Base-by-base conservation (phyloP, 768 basidiomycete genomes). In the Hydnum rufescens region DNA sequence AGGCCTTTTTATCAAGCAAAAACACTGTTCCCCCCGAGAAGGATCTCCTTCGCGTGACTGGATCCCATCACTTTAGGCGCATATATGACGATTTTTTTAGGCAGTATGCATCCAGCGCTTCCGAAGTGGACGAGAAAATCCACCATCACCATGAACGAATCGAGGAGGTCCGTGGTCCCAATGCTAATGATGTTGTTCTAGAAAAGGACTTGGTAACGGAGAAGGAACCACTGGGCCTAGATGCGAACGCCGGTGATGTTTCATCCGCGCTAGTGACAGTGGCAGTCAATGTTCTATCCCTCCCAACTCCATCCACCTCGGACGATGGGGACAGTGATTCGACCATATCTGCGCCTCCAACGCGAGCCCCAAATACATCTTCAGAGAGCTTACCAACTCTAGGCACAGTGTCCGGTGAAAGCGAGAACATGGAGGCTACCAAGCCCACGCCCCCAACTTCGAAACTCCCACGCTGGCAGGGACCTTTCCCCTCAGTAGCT, bases 291-390 rank as follows among this genome's bases (percentile, higher is more conserved):
- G 13, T 39, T 13, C n/a, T n/a, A n/a, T 39, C 34, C 8, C 34
- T 39, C 19, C 34, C 34, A 8, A 8, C 34, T 39, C 8, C 8
- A 8, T 8, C 8, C 8, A 8, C 34, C 8, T 39, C 34, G 8
- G 44, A 47, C 13, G 85, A 82, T 57, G 68, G 73, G 2, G 86
- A 86, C 42, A 87, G 81, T 58, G 86, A 89, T 60, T 86, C 83
- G 16, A 89, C 86, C 1, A 86, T 89, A 49, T 83, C 77, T 22
- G 82, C 77, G 2, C 43, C 36, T 44, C 26, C 4, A 32, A 50
- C 26, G 32, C 6, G 49, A 6, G 26, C 22, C 4, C 4, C 36
- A 23, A 32, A 23, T 32, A 50, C 48, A 4, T 22, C 18, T 16
- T 29, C 49, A 4, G 31, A 53, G 51, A 29, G 13, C 16, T 22